phyloP scores from a whole-genome alignment of 371 early-diverging fungal genomes.

The Apophysomyces ossiformis region DNA sequence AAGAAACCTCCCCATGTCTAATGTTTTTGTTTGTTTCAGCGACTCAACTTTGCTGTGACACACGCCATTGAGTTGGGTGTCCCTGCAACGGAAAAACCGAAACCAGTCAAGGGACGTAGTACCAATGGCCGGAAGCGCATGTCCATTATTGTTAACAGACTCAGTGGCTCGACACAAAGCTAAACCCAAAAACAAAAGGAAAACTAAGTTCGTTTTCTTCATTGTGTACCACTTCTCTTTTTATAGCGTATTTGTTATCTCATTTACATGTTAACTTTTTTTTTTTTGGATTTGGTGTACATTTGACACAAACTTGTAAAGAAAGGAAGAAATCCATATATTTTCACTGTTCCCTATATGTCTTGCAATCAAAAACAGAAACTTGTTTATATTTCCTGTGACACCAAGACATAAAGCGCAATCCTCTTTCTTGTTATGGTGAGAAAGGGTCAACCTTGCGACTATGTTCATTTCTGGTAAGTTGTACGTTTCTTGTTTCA shows the following conservation, averaged over 20 bases:
- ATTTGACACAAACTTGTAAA: no score
- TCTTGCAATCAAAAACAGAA: background rate
- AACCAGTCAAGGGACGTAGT: conserved; percentile 40
- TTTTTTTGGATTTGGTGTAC: no score
- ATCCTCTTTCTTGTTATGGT: background rate
- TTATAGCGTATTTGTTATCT: no score
- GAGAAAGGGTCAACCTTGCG: background rate
- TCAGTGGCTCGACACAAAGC: conserved; percentile 5
- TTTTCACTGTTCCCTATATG: no score
- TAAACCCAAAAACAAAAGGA: background rate
- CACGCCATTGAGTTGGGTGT: conserved; percentile 53
- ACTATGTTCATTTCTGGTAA: background rate
- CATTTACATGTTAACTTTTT: no score
- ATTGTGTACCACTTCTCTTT: no score
- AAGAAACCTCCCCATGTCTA: background rate
- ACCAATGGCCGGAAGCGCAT: conserved; percentile 51
- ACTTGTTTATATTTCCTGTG: background rate
- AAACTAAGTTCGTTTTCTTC: no score
- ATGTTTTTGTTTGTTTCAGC: conserved; percentile 27
- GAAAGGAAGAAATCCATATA: no score
- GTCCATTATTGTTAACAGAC: conserved; percentile 26
- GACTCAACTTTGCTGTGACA: conserved; percentile 48
- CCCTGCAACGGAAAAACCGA: conserved; percentile 31
- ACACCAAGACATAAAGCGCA: background rate
- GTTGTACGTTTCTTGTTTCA: background rate